Conservation (phyloP, 805 yeast genomes). For the Starmerella powellii region DNA sequence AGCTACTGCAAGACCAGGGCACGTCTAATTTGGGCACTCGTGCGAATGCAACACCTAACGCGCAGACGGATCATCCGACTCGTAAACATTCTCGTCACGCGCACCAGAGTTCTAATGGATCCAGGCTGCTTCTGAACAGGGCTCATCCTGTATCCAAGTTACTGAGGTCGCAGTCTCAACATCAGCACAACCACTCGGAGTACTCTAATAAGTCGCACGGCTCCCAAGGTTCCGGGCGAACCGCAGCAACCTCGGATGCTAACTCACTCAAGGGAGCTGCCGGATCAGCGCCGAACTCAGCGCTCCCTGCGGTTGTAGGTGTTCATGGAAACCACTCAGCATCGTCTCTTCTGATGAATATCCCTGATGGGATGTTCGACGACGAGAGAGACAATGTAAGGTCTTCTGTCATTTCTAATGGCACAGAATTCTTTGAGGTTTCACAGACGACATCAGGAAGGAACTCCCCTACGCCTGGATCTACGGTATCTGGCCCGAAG, state of each 20-base stretch:
- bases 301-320: conserved; percentile 5
- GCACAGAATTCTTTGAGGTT: background rate
- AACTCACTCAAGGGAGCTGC: background rate
- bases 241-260: background rate
- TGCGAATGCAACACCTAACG: too few relatives aligned
- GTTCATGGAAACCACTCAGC: conserved; percentile 8
- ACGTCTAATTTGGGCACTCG: background rate
- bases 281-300: background rate
- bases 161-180: conserved; percentile 2
- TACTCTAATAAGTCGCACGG: background rate
- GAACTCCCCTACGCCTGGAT: background rate
- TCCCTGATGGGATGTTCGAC: conserved; percentile 4
- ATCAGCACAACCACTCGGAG: conserved; percentile 1
- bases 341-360: conserved; percentile 11
- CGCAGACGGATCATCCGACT: too few relatives aligned
- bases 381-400: background rate
- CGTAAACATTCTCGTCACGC: too few relatives aligned
- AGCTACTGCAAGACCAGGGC: background rate
- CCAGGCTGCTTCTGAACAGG: conserved; percentile 8
- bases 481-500: background rate
- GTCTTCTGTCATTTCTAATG: background rate
- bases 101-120: conserved; percentile 11
- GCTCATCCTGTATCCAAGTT: conserved; percentile 10
- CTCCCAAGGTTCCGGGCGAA: background rate
- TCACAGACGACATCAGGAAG: background rate